These are phyloP conservation scores for Calonectria ilicicola DNA, from an alignment of 2,329 filamentous ascomycete species.

Conservation along the genomic window DNA sequence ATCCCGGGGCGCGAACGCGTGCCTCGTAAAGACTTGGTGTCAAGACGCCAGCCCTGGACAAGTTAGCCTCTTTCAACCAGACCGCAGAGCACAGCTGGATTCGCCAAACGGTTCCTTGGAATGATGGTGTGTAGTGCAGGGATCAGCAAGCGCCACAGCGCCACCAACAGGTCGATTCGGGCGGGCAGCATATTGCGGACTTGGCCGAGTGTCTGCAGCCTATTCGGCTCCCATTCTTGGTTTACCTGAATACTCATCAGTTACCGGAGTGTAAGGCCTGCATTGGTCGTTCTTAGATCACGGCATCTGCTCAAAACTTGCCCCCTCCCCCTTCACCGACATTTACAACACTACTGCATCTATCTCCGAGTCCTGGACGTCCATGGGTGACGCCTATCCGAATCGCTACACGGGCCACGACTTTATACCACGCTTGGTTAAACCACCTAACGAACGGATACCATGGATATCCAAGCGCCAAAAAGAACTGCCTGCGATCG, in stretches of 20 bases:
- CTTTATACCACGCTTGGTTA: not conserved
- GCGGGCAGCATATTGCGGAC: not conserved
- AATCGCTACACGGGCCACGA: not conserved
- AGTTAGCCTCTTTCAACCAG: not conserved
- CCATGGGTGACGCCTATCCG: not conserved
- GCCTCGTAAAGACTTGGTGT: not conserved
- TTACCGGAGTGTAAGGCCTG: not conserved
- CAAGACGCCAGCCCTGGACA: not conserved
- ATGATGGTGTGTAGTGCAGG: slow-evolving; percentile 1
- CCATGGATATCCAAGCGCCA: slow-evolving; percentile 4
- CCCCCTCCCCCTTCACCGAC: not conserved
- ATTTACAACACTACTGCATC: not conserved
- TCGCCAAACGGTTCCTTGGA: not conserved
- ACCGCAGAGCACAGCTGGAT: not conserved
- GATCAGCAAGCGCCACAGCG: not conserved
- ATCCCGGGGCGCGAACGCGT: not conserved
- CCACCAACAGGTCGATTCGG: not conserved
- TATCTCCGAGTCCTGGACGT: not conserved
- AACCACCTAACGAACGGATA: not conserved
- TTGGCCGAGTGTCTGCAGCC: not conserved
- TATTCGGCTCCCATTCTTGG: not conserved
- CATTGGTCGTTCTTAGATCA: not conserved
- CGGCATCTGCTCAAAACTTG: not conserved
- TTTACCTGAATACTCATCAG: not conserved
- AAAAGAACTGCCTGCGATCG: slow-evolving; percentile 4